Evolutionary conservation across 306 rosid species (phyloP).

Genomic region (Casuarina glauca): DNA sequence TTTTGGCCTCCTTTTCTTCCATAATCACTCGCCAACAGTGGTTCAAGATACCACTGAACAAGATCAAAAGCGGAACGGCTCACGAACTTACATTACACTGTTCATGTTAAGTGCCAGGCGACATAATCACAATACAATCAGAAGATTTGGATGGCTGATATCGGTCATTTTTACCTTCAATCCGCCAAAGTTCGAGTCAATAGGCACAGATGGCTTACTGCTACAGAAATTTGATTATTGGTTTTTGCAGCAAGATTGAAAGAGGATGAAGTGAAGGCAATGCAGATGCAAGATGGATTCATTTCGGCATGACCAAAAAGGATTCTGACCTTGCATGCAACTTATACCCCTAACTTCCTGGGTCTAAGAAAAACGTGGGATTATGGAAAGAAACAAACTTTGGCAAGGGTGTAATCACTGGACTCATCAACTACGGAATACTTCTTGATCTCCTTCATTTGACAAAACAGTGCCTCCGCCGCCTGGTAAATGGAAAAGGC

Average conservation of each 20-base stretch:
- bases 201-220: conserved; percentile 37
- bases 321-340: conserved; percentile 53
- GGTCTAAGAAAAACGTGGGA: conserved; percentile 50
- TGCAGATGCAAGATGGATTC: conserved; percentile 48
- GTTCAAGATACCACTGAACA: too few species aligned
- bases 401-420: conserved; percentile 65
- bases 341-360: conserved; percentile 71
- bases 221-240: conserved; percentile 52
- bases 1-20: too few species aligned
- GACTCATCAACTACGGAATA: conserved; percentile 66
- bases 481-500: conserved; percentile 72
- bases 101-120: conserved; percentile 46
- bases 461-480: conserved; percentile 64
- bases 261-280: conserved; percentile 50
- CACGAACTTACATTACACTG: conserved; percentile 30
- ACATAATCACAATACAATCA: conserved; percentile 20
- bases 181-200: conserved; percentile 7
- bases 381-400: conserved; percentile 61
- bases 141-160: conserved; percentile 57
- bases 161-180: conserved; percentile 46
- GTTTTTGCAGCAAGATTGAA: conserved; percentile 59
- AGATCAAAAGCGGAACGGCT: too few species aligned
- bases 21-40: too few species aligned
- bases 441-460: conserved; percentile 58
- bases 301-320: conserved; percentile 47